Evolutionary conservation across 345 rosid species (phyloP).

Genomic region (Erodium maritimum): DNA sequence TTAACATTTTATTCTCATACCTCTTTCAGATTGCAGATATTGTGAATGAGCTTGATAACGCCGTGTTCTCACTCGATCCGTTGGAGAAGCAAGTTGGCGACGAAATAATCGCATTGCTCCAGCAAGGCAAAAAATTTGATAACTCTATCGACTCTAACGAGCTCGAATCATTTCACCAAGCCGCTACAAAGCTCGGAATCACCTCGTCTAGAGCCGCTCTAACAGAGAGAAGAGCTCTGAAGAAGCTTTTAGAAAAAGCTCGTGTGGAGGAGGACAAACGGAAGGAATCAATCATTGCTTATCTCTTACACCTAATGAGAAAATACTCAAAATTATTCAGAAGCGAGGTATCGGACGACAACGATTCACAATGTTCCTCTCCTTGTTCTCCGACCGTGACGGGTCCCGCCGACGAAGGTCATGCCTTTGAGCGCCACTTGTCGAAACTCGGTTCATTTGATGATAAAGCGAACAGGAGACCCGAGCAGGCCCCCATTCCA

Average conservation of each 20-base stretch:
- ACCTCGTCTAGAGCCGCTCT: conserved; percentile 86
- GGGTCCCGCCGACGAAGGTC: no score
- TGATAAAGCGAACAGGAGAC: conserved; percentile 42
- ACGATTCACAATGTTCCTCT: conserved; percentile 75
- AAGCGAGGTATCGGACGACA: conserved; percentile 70
- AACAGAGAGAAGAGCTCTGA: conserved; percentile 82
- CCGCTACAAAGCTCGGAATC: conserved; percentile 67
- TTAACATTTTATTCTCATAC: neutral
- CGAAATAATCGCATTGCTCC: conserved; percentile 67
- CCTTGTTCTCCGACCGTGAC: conserved; percentile 86
- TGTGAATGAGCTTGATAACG: conserved; percentile 56
- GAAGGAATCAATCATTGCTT: conserved; percentile 89
- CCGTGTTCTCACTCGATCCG: conserved; percentile 51
- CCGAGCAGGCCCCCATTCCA: conserved; percentile 62
- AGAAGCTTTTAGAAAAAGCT: conserved; percentile 86
- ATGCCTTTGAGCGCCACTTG: conserved; percentile 66
- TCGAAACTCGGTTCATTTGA: conserved; percentile 67
- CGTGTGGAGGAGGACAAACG: conserved; percentile 93
- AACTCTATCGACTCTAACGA: conserved; percentile 48
- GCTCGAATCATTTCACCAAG: conserved; percentile 79
- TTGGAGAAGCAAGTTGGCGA: conserved; percentile 94
- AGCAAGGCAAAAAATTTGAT: conserved; percentile 76
- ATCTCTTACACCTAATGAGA: conserved; percentile 83
- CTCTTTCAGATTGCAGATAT: conserved; percentile 67
- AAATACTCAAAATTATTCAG: conserved; percentile 90